These are phyloP conservation scores for Saxophila tyrrhenica DNA, from an alignment of 495 filamentous ascomycete species.

Conservation along the genomic window DNA sequence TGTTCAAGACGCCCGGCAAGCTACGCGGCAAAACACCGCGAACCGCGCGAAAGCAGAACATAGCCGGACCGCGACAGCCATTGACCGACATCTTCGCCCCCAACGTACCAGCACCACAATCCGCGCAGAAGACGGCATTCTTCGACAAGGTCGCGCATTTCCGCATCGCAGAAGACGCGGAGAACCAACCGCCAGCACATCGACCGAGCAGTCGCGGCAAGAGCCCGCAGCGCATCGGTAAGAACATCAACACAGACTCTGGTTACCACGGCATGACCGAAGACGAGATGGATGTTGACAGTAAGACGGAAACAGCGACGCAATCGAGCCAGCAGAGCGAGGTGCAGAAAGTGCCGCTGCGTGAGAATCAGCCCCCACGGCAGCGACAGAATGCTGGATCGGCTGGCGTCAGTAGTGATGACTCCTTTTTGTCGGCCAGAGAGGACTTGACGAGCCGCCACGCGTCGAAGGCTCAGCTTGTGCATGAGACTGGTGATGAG, in stretches of 20 bases:
- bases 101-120: slow-evolving; percentile 22
- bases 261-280: slow-evolving; percentile 70
- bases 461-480: slow-evolving; percentile 20
- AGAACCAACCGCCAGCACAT: neutral
- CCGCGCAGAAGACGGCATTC: slow-evolving; percentile 12
- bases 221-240: slow-evolving; percentile 15
- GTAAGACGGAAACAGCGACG: slow-evolving; percentile 27
- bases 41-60: slow-evolving; percentile 59
- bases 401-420: slow-evolving; percentile 27
- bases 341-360: slow-evolving; percentile 9
- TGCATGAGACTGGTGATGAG: slow-evolving; percentile 9
- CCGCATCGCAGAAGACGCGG: slow-evolving; percentile 16
- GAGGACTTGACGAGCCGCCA: slow-evolving; percentile 21
- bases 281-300: slow-evolving; percentile 35
- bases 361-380: slow-evolving; percentile 8
- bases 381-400: slow-evolving; percentile 2
- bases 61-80: slow-evolving; percentile 61
- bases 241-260: slow-evolving; percentile 44
- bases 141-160: slow-evolving; percentile 21
- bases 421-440: slow-evolving; percentile 12
- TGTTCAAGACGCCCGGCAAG: slow-evolving; percentile 94
- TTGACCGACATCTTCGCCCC: slow-evolving; percentile 71
- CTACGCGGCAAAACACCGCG: slow-evolving; percentile 87
- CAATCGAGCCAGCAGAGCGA: slow-evolving; percentile 26
- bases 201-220: slow-evolving; percentile 11